Evolutionary conservation across 2,329 filamentous ascomycete species (phyloP).

Genomic region (Myriosclerotinia scirpicola): DNA sequence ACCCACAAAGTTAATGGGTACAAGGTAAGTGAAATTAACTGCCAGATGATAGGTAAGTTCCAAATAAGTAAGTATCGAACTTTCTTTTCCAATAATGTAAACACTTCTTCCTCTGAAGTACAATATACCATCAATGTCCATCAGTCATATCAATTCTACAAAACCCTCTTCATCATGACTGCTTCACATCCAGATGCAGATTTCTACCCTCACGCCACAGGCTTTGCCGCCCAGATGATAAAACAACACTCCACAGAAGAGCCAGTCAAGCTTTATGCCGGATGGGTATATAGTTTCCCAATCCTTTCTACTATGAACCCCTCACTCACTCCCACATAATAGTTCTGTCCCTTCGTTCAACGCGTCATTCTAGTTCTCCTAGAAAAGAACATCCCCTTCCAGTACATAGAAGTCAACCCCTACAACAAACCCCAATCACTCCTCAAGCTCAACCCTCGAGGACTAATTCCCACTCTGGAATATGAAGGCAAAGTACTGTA

Average conservation of each 20-base stretch:
- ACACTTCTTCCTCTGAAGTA: background rate
- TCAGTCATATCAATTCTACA: background rate
- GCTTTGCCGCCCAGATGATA: constrained; percentile 51
- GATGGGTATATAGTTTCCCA: constrained; percentile 59
- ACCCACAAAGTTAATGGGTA: background rate
- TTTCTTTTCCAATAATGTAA: background rate
- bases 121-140: background rate
- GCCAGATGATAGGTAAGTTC: background rate
- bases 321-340: constrained; percentile 23
- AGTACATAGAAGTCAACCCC: constrained; percentile 77
- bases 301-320: background rate
- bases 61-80: background rate
- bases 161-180: background rate
- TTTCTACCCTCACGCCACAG: constrained; percentile 49
- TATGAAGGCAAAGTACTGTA: constrained; percentile 62
- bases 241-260: constrained; percentile 49
- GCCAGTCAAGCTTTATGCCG: constrained; percentile 65
- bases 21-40: background rate
- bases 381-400: constrained; percentile 71
- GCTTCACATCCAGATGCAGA: constrained; percentile 31
- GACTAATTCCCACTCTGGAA: constrained; percentile 69
- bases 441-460: constrained; percentile 70
- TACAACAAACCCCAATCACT: constrained; percentile 71
- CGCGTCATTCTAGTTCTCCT: constrained; percentile 70
- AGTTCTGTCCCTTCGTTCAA: constrained; percentile 63